Base-by-base conservation (phyloP, 192 early-diverging fungal genomes). In the Phlyctochytrium bullatum region DNA sequence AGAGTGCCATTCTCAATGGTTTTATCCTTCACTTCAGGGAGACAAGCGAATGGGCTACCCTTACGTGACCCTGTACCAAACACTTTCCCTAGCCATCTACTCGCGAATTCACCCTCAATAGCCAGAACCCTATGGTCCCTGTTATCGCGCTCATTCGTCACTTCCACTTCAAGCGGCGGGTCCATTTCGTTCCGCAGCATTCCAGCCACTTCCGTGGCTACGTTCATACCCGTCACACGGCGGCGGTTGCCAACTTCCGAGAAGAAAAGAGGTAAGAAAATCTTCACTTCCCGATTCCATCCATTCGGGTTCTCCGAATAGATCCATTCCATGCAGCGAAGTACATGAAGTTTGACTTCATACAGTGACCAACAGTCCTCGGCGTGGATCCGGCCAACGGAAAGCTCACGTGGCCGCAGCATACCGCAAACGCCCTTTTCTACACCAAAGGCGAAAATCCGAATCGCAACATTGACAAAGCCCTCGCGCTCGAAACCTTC, bases 321-420 rank as follows among this genome's bases (percentile, higher is more conserved):
- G 58, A 71, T 63, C 61, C 62, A 71, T 58, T 71, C 69, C 20
- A 71, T 57, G 36, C 69, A 64, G 52, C 69, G 16, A 32, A 71
- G 30, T 2, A 71, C 24, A 59, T 71, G 69, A 23, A 71, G 36
- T n/a, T 62, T 62, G 3, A 71, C 47, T 2, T 71, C 69, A 10
- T 58, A 47, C 3, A 71, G 54, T 35, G 61, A 71, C 69, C 69
- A 71, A 54, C 69, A 71, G 29, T 71, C 69, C 29, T 71, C 69
- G 2, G 63, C 25, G 16, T 62, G 69, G 16, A 71, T 52, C 25
- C 56, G 52, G 28, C 63, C 31, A n/a, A 64, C 51, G 2, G 29
- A 52, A n/a, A 71, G 29, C 35, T 71, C 69, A 36, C 59, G 52
- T 2, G 62, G 35, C 34, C 63, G 63, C 35, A 71, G 53, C 17